Evolutionary conservation across 106 monocot genomes (phyloP).

Genomic region (Dendrobium huoshanense): DNA sequence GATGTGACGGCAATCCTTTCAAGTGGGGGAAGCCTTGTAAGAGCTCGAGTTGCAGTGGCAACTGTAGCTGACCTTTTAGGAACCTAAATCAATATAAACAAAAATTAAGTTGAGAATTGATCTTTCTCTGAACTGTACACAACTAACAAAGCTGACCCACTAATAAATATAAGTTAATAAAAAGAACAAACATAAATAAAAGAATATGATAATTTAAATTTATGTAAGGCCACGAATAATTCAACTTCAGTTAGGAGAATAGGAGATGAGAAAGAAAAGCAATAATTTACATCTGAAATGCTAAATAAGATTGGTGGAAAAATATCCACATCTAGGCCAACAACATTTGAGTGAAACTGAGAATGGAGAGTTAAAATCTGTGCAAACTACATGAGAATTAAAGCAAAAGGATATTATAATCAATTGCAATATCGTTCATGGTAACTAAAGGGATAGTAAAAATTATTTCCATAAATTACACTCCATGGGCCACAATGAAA

Average conservation of each 20-base stretch:
- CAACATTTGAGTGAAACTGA: neutral
- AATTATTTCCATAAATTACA: neutral
- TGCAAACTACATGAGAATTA: neutral
- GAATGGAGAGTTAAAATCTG: neutral
- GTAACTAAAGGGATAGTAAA: neutral
- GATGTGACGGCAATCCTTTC: conserved; percentile 63
- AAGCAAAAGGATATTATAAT: neutral
- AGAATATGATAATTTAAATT: neutral
- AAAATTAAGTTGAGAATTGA: conserved; percentile 8
- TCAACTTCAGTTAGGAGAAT: neutral
- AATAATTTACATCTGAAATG: neutral
- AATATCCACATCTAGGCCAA: neutral
- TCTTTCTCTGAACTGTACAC: neutral
- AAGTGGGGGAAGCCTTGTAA: conserved; percentile 86
- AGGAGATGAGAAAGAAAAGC: neutral
- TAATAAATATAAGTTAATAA: neutral
- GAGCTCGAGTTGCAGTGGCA: conserved; percentile 83
- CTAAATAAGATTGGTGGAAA: neutral
- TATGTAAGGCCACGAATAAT: neutral
- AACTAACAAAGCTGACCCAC: neutral
- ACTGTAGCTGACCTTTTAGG: conserved; percentile 92
- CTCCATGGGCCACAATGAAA: neutral
- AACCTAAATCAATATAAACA: conserved; percentile 42
- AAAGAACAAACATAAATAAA: neutral
- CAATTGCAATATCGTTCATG: neutral